Conservation (phyloP, 1,284 basidiomycete genomes). For the Trichosporon coremiiforme region DNA sequence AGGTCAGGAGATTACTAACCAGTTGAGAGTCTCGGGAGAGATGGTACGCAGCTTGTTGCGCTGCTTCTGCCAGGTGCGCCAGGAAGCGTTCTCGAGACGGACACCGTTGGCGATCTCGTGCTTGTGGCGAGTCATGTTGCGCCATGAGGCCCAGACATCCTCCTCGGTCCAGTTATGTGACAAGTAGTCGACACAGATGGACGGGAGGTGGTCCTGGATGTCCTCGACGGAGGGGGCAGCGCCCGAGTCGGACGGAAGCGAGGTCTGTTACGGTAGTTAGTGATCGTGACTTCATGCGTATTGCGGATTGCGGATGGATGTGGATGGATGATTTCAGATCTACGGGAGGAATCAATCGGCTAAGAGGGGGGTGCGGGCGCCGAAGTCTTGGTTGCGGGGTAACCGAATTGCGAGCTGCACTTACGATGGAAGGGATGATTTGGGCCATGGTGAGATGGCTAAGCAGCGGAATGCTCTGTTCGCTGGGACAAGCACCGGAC, state of each 20-base stretch:
- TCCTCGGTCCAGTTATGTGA: conserved; percentile 97
- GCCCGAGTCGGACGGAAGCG: conserved; percentile 53
- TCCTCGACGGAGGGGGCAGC: conserved; percentile 60
- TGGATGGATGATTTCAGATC: conserved; percentile 11
- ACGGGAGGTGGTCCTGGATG: conserved; percentile 61
- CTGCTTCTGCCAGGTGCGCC: conserved; percentile 99
- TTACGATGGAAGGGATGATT: conserved; percentile 52
- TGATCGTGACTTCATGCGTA: background rate
- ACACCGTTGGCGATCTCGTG: conserved; percentile 96
- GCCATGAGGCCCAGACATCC: conserved; percentile 97
- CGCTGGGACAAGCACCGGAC: conserved; percentile 8
- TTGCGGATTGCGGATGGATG: background rate
- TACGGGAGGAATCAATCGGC: conserved; percentile 1
- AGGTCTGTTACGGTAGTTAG: conserved; percentile 42
- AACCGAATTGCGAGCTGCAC: background rate
- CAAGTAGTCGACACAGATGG: conserved; percentile 67
- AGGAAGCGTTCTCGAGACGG: conserved; percentile 93
- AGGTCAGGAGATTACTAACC: conserved; percentile 64
- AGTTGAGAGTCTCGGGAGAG: conserved; percentile 95
- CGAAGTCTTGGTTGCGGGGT: background rate
- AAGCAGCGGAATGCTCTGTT: conserved; percentile 5
- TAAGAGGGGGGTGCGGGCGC: background rate
- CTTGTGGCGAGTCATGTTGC: conserved; percentile 97
- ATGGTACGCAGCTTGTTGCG: conserved; percentile 94
- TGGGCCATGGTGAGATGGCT: conserved; percentile 47